Percentiles rank a stretch among this genome's conserved stretches.
Conservation (phyloP, 176 grass and related monocot species). For the Cenchrus fungigraminus region DNA sequence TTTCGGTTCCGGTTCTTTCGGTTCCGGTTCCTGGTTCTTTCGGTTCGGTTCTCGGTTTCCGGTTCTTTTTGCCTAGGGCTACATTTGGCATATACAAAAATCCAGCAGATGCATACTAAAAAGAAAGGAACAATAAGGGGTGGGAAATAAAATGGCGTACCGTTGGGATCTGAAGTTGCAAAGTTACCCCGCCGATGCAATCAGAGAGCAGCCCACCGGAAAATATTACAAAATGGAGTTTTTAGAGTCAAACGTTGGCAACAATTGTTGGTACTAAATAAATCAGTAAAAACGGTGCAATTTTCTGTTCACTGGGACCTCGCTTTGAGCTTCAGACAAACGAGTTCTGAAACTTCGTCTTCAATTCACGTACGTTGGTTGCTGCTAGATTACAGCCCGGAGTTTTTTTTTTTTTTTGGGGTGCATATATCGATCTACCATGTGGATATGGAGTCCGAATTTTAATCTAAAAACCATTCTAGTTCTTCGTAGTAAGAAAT, state of each 20-base stretch:
- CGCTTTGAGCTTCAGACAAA: not conserved
- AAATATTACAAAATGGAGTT: constrained; percentile 30
- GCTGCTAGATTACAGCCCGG: not conserved
- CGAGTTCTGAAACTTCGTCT: not conserved
- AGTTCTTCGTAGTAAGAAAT: not conserved
- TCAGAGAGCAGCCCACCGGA: constrained; percentile 25
- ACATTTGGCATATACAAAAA: not conserved
- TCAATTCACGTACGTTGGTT: not conserved
- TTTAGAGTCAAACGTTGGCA: constrained; percentile 12
- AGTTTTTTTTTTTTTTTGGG: too few species aligned
- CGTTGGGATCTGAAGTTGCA: constrained; percentile 69
- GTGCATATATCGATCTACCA: too few species aligned
- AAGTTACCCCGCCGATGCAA: constrained; percentile 9
- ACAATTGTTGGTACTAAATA: not conserved
- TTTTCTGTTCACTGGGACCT: not conserved
- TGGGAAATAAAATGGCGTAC: constrained; percentile 45
- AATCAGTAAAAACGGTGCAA: not conserved
- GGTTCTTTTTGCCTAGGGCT: too few species aligned
- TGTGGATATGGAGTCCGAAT: too few species aligned
- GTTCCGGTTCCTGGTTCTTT: too few species aligned
- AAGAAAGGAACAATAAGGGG: not conserved
- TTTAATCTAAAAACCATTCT: too few species aligned
- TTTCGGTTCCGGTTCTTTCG: too few species aligned
- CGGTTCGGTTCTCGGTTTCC: too few species aligned
- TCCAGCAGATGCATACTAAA: not conserved